Percentiles rank a stretch among this genome's conserved stretches.
Conservation (phyloP, 2,329 filamentous ascomycete species). For the Colletotrichum musicola region DNA sequence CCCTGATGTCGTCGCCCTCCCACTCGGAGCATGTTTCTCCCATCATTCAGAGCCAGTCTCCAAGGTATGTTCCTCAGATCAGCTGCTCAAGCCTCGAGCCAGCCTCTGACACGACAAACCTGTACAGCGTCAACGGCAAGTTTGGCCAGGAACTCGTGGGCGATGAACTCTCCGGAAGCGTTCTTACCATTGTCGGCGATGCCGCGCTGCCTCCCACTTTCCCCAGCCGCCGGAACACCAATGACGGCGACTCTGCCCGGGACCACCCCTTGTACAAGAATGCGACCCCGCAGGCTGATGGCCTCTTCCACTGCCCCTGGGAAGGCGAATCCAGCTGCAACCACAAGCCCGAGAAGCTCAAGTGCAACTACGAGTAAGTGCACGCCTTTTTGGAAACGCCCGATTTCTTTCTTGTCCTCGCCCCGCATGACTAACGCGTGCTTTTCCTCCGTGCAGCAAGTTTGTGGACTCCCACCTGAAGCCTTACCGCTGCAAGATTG, state of each 20-base stretch:
- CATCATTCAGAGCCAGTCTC: slow-evolving; percentile 63
- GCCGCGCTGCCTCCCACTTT: slow-evolving; percentile 57
- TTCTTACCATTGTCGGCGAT: slow-evolving; percentile 49
- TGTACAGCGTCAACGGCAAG: slow-evolving; percentile 54
- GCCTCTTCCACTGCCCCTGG: slow-evolving; percentile 94
- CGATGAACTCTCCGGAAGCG: slow-evolving; percentile 38
- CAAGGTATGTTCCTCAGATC: slow-evolving; percentile 61
- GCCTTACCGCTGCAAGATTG: slow-evolving; percentile 93
- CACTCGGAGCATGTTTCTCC: slow-evolving; percentile 63
- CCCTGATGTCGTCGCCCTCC: slow-evolving; percentile 56
- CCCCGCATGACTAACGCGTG: slow-evolving; percentile 42
- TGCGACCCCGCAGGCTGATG: slow-evolving; percentile 74
- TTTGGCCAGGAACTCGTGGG: slow-evolving; percentile 43
- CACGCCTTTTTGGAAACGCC: neutral
- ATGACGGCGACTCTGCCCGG: slow-evolving; percentile 69
- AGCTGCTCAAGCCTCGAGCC: slow-evolving; percentile 38
- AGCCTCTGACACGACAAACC: slow-evolving; percentile 48
- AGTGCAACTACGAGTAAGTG: slow-evolving; percentile 98
- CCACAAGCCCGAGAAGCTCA: slow-evolving; percentile 94
- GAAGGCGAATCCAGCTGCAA: slow-evolving; percentile 78
- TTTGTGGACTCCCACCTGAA: slow-evolving; percentile 97
- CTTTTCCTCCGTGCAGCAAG: slow-evolving; percentile 72
- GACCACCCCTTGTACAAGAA: slow-evolving; percentile 80
- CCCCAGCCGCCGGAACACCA: slow-evolving; percentile 60
- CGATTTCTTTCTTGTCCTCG: neutral